A percentile compares a stretch with the other conserved stretches of the same genome.
Conservation (phyloP, 2,329 filamentous ascomycete species). For the Fusarium denticulatum region DNA sequence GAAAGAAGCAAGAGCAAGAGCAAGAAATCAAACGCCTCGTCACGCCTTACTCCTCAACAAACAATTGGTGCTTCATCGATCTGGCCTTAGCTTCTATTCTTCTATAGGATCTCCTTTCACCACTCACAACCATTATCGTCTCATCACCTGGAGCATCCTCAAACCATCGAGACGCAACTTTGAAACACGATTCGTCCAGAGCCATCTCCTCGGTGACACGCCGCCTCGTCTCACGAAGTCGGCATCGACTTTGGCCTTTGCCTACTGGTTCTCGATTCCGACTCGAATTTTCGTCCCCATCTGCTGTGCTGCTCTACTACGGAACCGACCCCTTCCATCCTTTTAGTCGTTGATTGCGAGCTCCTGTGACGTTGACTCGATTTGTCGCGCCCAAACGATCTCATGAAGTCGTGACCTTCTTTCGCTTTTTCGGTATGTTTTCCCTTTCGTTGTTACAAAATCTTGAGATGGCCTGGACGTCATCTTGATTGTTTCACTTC, state of each 20-base stretch:
- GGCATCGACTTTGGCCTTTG: conserved; percentile 2
- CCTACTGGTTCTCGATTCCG: conserved; percentile 19
- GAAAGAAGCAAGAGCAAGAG: conserved; percentile 23
- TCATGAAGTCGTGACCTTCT: conserved; percentile 16
- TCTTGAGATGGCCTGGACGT: conserved; percentile 15
- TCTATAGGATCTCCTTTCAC: neutral
- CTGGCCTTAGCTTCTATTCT: conserved; percentile 10
- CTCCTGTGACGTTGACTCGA: conserved; percentile 14
- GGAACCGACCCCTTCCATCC: neutral
- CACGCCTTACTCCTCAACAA: conserved; percentile 15
- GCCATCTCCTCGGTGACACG: conserved; percentile 34
- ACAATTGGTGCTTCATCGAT: conserved; percentile 23
- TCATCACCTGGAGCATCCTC: conserved; percentile 25
- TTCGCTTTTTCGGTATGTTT: conserved; percentile 25
- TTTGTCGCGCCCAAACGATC: conserved; percentile 4
- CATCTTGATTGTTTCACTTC: conserved; percentile 30
- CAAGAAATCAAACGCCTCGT: conserved; percentile 22
- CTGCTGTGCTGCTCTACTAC: conserved; percentile 24
- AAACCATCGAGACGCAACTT: conserved; percentile 38
- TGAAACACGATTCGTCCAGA: conserved; percentile 43
- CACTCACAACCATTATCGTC: conserved; percentile 27
- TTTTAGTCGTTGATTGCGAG: conserved; percentile 39
- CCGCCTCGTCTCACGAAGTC: conserved; percentile 2
- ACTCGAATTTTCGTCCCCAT: conserved; percentile 22
- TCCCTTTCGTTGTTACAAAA: conserved; percentile 2